phyloP scores from a whole-genome alignment of 2,329 filamentous ascomycete genomes.

The Pseudophaeomoniella oleicola region DNA sequence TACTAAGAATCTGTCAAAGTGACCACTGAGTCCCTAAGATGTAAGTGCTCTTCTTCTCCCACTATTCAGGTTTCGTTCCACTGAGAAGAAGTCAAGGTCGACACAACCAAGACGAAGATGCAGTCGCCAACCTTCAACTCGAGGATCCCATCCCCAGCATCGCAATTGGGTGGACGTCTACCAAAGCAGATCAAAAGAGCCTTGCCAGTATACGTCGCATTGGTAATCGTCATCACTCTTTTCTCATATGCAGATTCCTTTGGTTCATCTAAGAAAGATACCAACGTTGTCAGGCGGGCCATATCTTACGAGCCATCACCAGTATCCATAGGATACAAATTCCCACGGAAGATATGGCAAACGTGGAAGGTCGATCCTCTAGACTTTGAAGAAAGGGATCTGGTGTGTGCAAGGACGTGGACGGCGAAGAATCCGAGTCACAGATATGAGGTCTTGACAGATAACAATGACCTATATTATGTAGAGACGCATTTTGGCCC shows the following conservation, averaged over 20 bases:
- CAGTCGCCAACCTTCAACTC: too few relatives aligned
- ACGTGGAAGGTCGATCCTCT: constrained; percentile 60
- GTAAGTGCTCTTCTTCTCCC: too few relatives aligned
- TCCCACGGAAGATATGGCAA: constrained; percentile 61
- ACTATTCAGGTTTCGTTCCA: too few relatives aligned
- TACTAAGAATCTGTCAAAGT: too few relatives aligned
- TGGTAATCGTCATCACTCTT: constrained; percentile 30
- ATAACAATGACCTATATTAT: constrained; percentile 52
- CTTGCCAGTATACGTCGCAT: constrained; percentile 31
- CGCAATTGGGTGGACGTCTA: constrained; percentile 9
- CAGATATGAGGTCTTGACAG: constrained; percentile 56
- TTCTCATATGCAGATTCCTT: constrained; percentile 29
- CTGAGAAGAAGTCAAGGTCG: too few relatives aligned
- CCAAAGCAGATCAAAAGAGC: constrained; percentile 35
- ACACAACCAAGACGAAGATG: too few relatives aligned
- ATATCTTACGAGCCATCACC: constrained; percentile 3
- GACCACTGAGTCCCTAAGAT: too few relatives aligned
- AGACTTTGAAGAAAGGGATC: constrained; percentile 50
- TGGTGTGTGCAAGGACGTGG: constrained; percentile 49
- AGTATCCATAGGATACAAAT: constrained; percentile 21
- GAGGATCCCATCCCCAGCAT: not conserved
- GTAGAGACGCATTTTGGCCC: constrained; percentile 55
- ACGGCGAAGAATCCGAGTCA: constrained; percentile 49
- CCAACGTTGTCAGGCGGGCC: constrained; percentile 7
- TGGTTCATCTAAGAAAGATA: constrained; percentile 12